Conservation (phyloP, 441 rosid genomes). For the Croton setiger region DNA sequence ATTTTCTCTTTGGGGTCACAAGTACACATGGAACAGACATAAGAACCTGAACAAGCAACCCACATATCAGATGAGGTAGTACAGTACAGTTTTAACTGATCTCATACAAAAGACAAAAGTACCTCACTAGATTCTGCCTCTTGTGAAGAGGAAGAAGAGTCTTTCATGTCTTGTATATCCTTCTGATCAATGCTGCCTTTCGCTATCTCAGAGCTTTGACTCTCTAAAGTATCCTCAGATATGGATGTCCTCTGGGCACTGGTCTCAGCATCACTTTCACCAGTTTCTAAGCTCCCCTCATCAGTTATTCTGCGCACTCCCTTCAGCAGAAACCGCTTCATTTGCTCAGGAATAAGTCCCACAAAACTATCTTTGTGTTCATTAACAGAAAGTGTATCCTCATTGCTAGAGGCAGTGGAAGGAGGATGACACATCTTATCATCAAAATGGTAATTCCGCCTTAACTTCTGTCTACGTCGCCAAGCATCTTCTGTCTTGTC, state of each 20-base stretch:
- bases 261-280: slow-evolving; percentile 56
- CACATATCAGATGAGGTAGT: slow-evolving; percentile 23
- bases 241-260: slow-evolving; percentile 39
- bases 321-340: slow-evolving; percentile 91
- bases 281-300: slow-evolving; percentile 69
- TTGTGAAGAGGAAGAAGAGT: slow-evolving; percentile 49
- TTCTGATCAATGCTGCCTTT: slow-evolving; percentile 64
- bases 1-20: slow-evolving; percentile 90
- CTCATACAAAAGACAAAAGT: slow-evolving; percentile 22
- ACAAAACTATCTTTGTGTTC: slow-evolving; percentile 67
- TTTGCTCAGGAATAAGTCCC: slow-evolving; percentile 96
- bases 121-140: slow-evolving; percentile 89
- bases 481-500: slow-evolving; percentile 98
- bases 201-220: slow-evolving; percentile 42
- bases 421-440: slow-evolving; percentile 78
- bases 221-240: slow-evolving; percentile 52
- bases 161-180: slow-evolving; percentile 62
- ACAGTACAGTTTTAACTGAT: slow-evolving; percentile 15
- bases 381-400: slow-evolving; percentile 36
- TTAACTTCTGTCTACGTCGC: slow-evolving; percentile 95
- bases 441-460: slow-evolving; percentile 92
- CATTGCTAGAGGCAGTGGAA: slow-evolving; percentile 45
- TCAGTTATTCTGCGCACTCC: slow-evolving; percentile 88
- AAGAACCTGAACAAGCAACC: slow-evolving; percentile 63
- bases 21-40: slow-evolving; percentile 81